Conservation (phyloP, 306 rosid genomes). For the Castanea sativa region DNA sequence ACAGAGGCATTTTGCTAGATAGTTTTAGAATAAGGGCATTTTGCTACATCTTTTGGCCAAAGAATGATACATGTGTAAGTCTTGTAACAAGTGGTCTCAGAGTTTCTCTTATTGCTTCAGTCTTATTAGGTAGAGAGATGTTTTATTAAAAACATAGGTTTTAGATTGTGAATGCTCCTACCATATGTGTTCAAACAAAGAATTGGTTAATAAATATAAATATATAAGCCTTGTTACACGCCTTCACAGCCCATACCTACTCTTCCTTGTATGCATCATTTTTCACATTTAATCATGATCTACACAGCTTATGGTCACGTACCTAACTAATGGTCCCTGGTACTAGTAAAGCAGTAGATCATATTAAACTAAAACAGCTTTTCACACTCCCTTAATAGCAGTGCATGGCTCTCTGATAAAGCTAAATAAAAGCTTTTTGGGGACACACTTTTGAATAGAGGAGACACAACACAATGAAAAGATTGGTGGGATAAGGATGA, state of each 20-base stretch:
- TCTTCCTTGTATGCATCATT: neutral
- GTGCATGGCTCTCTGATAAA: neutral
- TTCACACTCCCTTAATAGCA: constrained; percentile 6
- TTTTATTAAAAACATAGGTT: too few species aligned
- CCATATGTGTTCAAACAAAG: too few species aligned
- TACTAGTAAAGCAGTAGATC: neutral
- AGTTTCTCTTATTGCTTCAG: too few species aligned
- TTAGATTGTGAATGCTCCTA: too few species aligned
- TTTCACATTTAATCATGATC: neutral
- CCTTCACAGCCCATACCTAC: neutral
- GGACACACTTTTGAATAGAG: neutral
- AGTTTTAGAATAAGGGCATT: too few species aligned
- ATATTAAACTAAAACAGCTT: neutral
- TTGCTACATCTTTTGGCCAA: too few species aligned
- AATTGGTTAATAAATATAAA: too few species aligned
- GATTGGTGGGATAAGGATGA: constrained; percentile 21
- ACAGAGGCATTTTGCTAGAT: too few species aligned
- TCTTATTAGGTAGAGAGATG: too few species aligned
- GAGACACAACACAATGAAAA: constrained; percentile 20
- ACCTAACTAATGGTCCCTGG: neutral
- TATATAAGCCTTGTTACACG: neutral
- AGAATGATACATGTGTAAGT: too few species aligned
- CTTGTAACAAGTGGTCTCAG: too few species aligned
- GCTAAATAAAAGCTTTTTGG: constrained; percentile 4
- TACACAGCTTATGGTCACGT: neutral